Conservation (phyloP, 306 rosid genomes). For the Prunus davidiana region DNA sequence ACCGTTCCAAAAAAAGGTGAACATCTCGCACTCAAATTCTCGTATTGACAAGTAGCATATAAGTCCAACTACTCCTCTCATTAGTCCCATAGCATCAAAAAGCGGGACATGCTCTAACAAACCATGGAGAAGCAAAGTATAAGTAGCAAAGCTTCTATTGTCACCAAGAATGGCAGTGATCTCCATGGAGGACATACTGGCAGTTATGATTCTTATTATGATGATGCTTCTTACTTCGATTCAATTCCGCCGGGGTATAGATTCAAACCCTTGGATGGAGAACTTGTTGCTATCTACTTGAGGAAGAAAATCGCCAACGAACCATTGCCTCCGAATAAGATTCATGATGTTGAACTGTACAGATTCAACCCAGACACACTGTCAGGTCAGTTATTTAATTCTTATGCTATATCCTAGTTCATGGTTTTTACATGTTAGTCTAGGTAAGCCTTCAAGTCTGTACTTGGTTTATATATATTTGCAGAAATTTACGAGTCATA, state of each 20-base stretch:
- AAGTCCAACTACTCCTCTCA: no score
- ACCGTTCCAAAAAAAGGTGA: no score
- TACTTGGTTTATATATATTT: neutral
- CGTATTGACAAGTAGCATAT: no score
- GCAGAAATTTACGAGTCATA: neutral
- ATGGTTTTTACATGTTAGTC: neutral
- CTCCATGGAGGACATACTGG: no score
- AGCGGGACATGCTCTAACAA: no score
- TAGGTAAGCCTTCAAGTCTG: neutral
- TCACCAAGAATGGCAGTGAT: no score
- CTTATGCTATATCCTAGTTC: neutral
- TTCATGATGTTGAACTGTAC: neutral
- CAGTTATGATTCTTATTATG: no score
- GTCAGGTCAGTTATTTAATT: neutral
- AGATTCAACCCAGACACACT: neutral
- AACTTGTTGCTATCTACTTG: neutral
- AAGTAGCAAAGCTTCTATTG: no score
- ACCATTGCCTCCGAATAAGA: neutral
- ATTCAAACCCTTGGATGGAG: neutral
- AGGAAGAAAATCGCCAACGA: neutral
- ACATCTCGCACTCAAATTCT: no score
- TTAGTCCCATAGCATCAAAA: no score
- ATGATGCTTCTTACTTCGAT: neutral
- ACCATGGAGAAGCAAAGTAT: no score
- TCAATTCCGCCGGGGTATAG: neutral